Base-by-base conservation (phyloP, 1,284 basidiomycete genomes). In the Xerocomus cyaneibrunnescens region DNA sequence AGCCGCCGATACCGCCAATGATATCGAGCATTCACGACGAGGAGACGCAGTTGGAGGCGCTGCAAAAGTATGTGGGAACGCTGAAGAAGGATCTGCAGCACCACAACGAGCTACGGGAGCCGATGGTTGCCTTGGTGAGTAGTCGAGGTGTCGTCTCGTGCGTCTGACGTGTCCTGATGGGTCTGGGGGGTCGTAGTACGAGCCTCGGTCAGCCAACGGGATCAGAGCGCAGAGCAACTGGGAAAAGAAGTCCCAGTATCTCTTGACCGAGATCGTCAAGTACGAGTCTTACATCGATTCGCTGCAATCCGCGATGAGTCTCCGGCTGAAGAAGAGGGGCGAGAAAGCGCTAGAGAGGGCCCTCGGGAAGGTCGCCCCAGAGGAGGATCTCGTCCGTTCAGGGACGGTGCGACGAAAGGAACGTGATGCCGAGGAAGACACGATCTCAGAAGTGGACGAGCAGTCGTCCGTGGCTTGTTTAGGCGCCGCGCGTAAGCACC, bases 201-300 rank as follows among this genome's bases (percentile, higher is more conserved):
- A 85, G 51, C 79, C 87, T 2, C 81, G 86, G 10, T 85, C 88
- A n/a, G 70, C 80, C 22, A 94, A 91, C 61, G 78, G 82, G 2
- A 65, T 75, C 56, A 97, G 89, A 69, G 89, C 96, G 0, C 76
- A 84, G 57, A 80, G 80, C 48, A 99, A 99, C 68, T 99, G 95
- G 94, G 89, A 93, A 68, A 87, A 86, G 62, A 94, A 92, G 67
- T 92, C 89, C 8, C 85, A 91, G 64, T 92, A 92, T 68, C 74
- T 98, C 38, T 76, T 95, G 50, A 84, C 87, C 14, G 96, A 99
- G 72, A 91, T 94, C 44, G 89, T 94, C 67, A 98, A 98, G 69
- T 99, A 97, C 71, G 86, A 93, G 48, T 89, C 88, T n/a, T 99
- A 99, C 70, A 86, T 94, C 53, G 93, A 97, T 56, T 89, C 90